Base-by-base conservation (phyloP, 805 yeast genomes). In the Pichia heedii region DNA sequence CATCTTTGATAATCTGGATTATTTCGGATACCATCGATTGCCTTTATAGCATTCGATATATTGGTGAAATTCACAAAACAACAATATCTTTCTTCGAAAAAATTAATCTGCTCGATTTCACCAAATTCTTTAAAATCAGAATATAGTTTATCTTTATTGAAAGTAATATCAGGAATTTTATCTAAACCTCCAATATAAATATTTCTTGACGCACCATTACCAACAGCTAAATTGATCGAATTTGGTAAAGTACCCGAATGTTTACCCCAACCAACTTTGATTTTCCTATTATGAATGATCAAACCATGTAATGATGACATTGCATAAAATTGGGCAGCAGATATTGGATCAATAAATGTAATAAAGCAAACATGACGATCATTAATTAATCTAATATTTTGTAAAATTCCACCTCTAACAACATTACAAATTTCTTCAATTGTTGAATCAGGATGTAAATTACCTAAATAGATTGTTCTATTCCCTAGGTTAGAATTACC, bases 221-320 rank as follows among this genome's bases (percentile, higher is more conserved):
- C 80, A 22, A 89, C 96, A 0, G 97, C 97, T 45, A 84, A 67
- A 8, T 89, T 83, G 45, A 90, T 73, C 3, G 95, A 88, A 52
- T 85, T 84, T 11, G 94, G 81, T 50, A 90, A 70, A 1, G 95
- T 88, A 11, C 97, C 97, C 6, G 95, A 81, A 59, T 90, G 96
- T 63, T 87, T 89, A 38, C 97, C 98, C 97, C 98, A 90, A 19
- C 97, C 96, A 44, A 90, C 88, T 61, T 85, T 86, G 52, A 90
- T 82, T 55, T 89, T 75, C 55, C 94, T 74, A 60, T 81, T 82
- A 58, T 85, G 95, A 47, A 90, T 83, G 18, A 88, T 76, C 47
- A 90, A 69, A 1, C 96, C 96, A 57, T 88, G 94, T 50, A 88
- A 69, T 56, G 87, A 88, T 51, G 95, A 81, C 84, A 86, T 81